Percentiles rank a stretch among this genome's conserved stretches.
These are phyloP conservation scores for Ceratocystis albifundus DNA, from an alignment of 2,329 filamentous ascomycete species.

Conservation along the genomic window DNA sequence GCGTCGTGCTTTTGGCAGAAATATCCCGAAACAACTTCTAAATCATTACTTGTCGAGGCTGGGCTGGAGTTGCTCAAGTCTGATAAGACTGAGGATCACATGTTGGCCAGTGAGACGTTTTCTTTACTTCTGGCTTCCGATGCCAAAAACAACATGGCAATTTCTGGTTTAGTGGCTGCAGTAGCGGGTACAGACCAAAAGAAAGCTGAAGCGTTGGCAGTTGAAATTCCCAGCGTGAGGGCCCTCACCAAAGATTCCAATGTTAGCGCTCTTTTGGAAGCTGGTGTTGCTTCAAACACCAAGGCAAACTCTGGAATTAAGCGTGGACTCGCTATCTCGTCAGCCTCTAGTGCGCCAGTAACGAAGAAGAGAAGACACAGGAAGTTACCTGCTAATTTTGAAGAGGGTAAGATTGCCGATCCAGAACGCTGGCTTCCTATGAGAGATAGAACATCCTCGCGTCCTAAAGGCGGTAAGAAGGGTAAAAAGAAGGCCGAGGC, in stretches of 20 bases:
- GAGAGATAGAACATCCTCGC: slow-evolving; percentile 75
- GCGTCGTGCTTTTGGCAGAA: slow-evolving; percentile 72
- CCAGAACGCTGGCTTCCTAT: slow-evolving; percentile 89
- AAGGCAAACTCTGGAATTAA: slow-evolving; percentile 36
- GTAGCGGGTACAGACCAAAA: slow-evolving; percentile 52
- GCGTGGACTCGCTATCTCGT: slow-evolving; percentile 31
- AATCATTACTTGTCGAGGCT: slow-evolving; percentile 66
- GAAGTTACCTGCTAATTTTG: slow-evolving; percentile 60
- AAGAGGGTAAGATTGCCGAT: slow-evolving; percentile 68
- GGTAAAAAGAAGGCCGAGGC: slow-evolving; percentile 71
- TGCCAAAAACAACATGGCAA: slow-evolving; percentile 55
- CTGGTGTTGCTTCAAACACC: slow-evolving; percentile 45
- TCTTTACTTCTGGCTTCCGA: slow-evolving; percentile 55
- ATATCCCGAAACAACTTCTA: slow-evolving; percentile 37
- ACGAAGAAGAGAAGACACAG: slow-evolving; percentile 48
- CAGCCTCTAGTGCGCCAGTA: slow-evolving; percentile 28
- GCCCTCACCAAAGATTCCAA: slow-evolving; percentile 51
- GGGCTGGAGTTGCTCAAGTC: slow-evolving; percentile 75
- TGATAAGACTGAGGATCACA: slow-evolving; percentile 53
- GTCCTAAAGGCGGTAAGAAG: slow-evolving; percentile 78
- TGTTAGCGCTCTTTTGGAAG: slow-evolving; percentile 49
- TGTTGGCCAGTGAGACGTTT: slow-evolving; percentile 68
- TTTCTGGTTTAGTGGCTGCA: slow-evolving; percentile 77
- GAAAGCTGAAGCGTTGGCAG: slow-evolving; percentile 44
- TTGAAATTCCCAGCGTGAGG: slow-evolving; percentile 49